These are phyloP conservation scores for Plectosphaerella cucumerina DNA, from an alignment of 2,329 filamentous ascomycete species.

Conservation along the genomic window DNA sequence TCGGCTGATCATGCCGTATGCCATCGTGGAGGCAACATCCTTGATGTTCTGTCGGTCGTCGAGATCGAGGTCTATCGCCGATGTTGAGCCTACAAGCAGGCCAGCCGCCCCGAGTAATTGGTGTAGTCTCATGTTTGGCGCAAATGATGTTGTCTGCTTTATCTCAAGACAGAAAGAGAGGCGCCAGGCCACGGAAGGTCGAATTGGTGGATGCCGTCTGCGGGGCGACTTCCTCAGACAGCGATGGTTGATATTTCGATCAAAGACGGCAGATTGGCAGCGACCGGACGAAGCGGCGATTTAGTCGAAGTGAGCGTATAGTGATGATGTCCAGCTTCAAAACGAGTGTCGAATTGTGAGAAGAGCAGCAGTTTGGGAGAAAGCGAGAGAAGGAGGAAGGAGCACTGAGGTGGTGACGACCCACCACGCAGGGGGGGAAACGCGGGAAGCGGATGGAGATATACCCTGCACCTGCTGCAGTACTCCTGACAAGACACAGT, in stretches of 20 bases:
- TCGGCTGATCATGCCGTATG: conserved; percentile 30
- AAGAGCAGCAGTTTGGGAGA: background rate
- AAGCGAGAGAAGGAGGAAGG: background rate
- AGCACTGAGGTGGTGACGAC: background rate
- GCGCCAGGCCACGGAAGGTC: too few relatives aligned
- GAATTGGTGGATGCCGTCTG: background rate
- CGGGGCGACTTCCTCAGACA: too few relatives aligned
- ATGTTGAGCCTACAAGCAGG: conserved; percentile 5
- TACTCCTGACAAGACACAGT: too few relatives aligned
- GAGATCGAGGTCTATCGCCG: conserved; percentile 7
- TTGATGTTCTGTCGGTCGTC: conserved; percentile 46
- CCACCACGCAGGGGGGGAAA: background rate
- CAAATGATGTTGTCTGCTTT: too few relatives aligned
- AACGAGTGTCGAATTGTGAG: background rate
- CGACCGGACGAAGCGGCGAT: background rate
- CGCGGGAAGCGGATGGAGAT: background rate
- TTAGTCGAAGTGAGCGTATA: background rate
- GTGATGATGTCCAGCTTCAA: background rate
- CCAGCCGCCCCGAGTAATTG: conserved; percentile 4
- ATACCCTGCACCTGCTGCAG: too few relatives aligned
- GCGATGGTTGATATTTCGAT: conserved; percentile 2
- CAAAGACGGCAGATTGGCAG: conserved; percentile 2
- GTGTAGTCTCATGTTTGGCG: too few relatives aligned
- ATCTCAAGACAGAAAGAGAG: too few relatives aligned
- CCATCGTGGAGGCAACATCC: conserved; percentile 29